A percentile compares a stretch with the other conserved stretches of the same genome.
Evolutionary conservation across 768 basidiomycete genomes (phyloP).

Genomic region (Pleurotus pulmonarius): DNA sequence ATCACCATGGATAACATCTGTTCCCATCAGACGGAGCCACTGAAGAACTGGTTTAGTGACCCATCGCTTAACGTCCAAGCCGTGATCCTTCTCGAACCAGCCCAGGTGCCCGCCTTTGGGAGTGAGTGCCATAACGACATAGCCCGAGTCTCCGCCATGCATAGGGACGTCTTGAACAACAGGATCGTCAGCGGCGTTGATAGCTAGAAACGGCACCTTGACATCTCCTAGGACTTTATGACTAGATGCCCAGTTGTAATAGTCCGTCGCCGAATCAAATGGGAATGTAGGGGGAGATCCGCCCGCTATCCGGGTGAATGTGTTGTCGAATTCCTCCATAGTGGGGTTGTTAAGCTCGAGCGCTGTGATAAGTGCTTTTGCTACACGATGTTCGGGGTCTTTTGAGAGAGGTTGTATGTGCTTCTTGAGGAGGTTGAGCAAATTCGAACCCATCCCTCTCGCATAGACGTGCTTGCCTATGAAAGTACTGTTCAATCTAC

Average conservation of each 20-base stretch:
- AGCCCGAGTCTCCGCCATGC: constrained; percentile 47
- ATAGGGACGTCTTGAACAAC: constrained; percentile 63
- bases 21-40: constrained; percentile 59
- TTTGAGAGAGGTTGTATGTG: constrained; percentile 45
- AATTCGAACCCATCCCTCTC: constrained; percentile 74
- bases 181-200: constrained; percentile 78
- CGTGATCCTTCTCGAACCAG: constrained; percentile 63
- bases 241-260: constrained; percentile 54
- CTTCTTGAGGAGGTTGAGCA: constrained; percentile 51
- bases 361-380: constrained; percentile 43
- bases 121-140: constrained; percentile 60
- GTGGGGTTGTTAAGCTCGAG: constrained; percentile 49
- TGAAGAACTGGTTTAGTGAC: constrained; percentile 68
- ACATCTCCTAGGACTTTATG: constrained; percentile 57
- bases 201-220: constrained; percentile 68
- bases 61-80: constrained; percentile 51
- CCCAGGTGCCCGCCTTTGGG: constrained; percentile 74
- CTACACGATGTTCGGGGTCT: constrained; percentile 48
- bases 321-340: constrained; percentile 55
- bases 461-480: constrained; percentile 67
- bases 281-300: constrained; percentile 59
- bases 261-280: constrained; percentile 40
- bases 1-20: constrained; percentile 40
- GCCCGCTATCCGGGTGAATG: constrained; percentile 64
- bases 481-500: constrained; percentile 53